Percentiles rank a stretch among this genome's conserved stretches.
Evolutionary conservation across 805 yeast species (phyloP).

Genomic region (Lachancea thermotolerans): DNA sequence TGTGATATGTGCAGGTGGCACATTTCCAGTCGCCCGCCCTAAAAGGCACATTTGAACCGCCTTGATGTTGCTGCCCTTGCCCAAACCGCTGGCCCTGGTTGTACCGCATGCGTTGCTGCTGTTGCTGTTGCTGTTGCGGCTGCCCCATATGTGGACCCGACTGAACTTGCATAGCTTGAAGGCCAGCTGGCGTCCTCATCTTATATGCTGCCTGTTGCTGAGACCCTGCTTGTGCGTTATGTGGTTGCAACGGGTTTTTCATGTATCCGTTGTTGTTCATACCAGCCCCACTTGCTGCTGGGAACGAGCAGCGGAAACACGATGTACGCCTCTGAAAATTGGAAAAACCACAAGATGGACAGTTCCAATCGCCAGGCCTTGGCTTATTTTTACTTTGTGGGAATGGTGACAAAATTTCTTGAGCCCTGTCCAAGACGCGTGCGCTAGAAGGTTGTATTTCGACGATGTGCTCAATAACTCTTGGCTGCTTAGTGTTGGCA

Average conservation of each 20-base stretch:
- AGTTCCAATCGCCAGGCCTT: slow-evolving; percentile 97
- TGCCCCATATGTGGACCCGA: slow-evolving; percentile 1
- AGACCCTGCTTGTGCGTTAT: slow-evolving; percentile 10
- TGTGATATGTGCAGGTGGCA: slow-evolving; percentile 74
- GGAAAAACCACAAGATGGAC: slow-evolving; percentile 92
- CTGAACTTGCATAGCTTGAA: slow-evolving; percentile 9
- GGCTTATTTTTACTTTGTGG: slow-evolving; percentile 83
- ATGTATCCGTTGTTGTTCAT: slow-evolving; percentile 25
- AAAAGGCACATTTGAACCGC: slow-evolving; percentile 66
- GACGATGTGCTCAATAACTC: slow-evolving; percentile 52
- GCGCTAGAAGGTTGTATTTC: slow-evolving; percentile 86
- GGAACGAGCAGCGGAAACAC: slow-evolving; percentile 88
- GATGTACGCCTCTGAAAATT: slow-evolving; percentile 92
- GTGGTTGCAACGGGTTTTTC: slow-evolving; percentile 8
- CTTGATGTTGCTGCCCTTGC: slow-evolving; percentile 19
- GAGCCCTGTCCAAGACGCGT: slow-evolving; percentile 71
- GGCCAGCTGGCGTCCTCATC: slow-evolving; percentile 8
- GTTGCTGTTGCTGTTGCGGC: slow-evolving; percentile 17
- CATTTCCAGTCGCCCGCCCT: slow-evolving; percentile 98
- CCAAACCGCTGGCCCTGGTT: slow-evolving; percentile 6
- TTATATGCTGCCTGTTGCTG: slow-evolving; percentile 8
- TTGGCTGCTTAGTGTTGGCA: slow-evolving; percentile 31
- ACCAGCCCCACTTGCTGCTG: slow-evolving; percentile 69
- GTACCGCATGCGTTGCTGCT: slow-evolving; percentile 11
- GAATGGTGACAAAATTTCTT: slow-evolving; percentile 74